A percentile compares a stretch with the other conserved stretches of the same genome.
phyloP scores from a whole-genome alignment of 1,284 basidiomycete genomes.

The Fomitopsis schrenkii region DNA sequence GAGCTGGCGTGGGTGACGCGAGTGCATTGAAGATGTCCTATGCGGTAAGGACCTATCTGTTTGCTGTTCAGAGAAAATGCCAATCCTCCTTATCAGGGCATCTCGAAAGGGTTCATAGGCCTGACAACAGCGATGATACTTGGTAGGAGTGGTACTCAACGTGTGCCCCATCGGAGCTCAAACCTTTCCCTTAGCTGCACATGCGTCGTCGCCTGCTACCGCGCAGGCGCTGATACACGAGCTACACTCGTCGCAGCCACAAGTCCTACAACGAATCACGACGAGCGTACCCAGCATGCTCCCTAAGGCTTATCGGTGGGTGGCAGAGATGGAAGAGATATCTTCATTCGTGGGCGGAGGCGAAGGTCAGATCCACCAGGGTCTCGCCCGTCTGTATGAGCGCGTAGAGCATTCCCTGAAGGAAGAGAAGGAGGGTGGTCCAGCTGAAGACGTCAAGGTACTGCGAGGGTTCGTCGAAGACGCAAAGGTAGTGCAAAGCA shows the following conservation, averaged over 20 bases:
- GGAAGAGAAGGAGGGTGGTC: conserved; percentile 25
- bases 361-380: conserved; percentile 42
- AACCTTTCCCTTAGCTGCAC: conserved; percentile 36
- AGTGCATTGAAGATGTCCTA: conserved; percentile 65
- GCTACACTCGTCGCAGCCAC: conserved; percentile 42
- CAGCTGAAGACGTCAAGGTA: conserved; percentile 34
- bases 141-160: conserved; percentile 27
- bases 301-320: conserved; percentile 58
- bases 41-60: conserved; percentile 33
- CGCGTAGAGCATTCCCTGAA: conserved; percentile 38
- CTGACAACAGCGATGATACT: conserved; percentile 56
- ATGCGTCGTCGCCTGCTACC: conserved; percentile 55
- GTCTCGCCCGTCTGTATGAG: conserved; percentile 42
- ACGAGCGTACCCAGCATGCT: conserved; percentile 43
- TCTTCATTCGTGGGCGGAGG: conserved; percentile 46
- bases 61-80: background rate
- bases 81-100: conserved; percentile 34
- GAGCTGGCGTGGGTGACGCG: conserved; percentile 49
- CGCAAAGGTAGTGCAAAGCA: conserved; percentile 25
- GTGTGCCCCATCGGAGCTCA: background rate
- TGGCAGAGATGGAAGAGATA: conserved; percentile 61
- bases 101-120: conserved; percentile 52
- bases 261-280: conserved; percentile 36
- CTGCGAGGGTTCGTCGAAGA: conserved; percentile 43
- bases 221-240: conserved; percentile 48